Evolutionary conservation across 2,329 filamentous ascomycete species (phyloP), one percentile per base, ranked within the genome.

Genomic region (Dryadomyces sulphureus): DNA sequence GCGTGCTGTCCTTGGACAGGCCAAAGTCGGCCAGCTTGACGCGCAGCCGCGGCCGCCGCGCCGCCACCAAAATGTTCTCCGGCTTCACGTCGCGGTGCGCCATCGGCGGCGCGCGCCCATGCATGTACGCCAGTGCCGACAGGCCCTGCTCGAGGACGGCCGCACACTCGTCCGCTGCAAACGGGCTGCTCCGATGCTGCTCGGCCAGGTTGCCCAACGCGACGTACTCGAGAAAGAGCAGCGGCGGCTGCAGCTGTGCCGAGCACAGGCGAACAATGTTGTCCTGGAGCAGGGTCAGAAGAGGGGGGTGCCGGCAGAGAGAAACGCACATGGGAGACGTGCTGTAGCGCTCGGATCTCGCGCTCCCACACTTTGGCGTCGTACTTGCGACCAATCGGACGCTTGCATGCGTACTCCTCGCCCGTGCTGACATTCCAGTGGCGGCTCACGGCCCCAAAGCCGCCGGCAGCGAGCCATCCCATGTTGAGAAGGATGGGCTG

Each of bases 11-110:
- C 25, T 41, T 41, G 40, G 24, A 30, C 11, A 41, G 40, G n/a
- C 40, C 40, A 21, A 41, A 41, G 25, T 41, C 40, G 40, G 40
- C 17, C n/a, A 41, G 40, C 12, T 41, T 30, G 24, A 41, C 25
- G n/a, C 22, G 14, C 3, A 41, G 16, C 9, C 20, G 24, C 17
- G 40, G 22, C 19, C 9, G 38, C 25, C 38, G 38, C 4, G 8
- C 11, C 14, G 25, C 21, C 4, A 41, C 40, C n/a, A 41, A 24
- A 21, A 41, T 41, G n/a, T 41, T 41, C 9, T 41, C 40, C 7
- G 40, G 40, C 25, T 41, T 41, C 24, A 41, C 30, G 19, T 41
- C 40, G 24, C 40, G 40, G 17, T 41, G 40, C 5, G 17, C 40
- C 16, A 41, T 19, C 7, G 40, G 40, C 17, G 9, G 24, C 4